A percentile compares a stretch with the other conserved stretches of the same genome.
These are phyloP conservation scores for Xylaria scruposa DNA, from an alignment of 495 filamentous ascomycete genomes.

Conservation along the genomic window DNA sequence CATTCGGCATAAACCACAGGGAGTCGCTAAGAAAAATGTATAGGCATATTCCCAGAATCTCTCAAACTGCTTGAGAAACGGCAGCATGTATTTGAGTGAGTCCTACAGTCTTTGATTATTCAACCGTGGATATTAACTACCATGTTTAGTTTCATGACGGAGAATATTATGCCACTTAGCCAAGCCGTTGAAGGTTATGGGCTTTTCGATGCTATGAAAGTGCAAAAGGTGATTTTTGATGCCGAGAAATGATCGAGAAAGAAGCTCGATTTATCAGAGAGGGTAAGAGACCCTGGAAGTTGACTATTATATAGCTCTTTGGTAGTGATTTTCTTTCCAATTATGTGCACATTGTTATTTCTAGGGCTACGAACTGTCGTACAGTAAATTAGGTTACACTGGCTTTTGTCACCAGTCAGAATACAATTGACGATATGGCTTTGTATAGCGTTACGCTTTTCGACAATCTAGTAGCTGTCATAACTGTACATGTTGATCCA, in stretches of 20 bases:
- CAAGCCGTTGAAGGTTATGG: slow-evolving; percentile 87
- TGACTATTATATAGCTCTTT: not conserved
- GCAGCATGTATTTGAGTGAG: slow-evolving; percentile 79
- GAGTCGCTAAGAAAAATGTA: not conserved
- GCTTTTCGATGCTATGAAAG: slow-evolving; percentile 87
- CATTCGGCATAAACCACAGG: not conserved
- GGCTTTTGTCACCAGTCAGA: not conserved
- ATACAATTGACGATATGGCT: not conserved
- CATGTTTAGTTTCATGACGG: slow-evolving; percentile 77
- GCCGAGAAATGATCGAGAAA: slow-evolving; percentile 28
- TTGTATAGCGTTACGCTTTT: not conserved
- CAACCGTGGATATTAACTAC: slow-evolving; percentile 1
- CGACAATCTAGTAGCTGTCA: not conserved
- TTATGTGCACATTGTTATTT: not conserved
- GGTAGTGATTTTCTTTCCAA: not conserved
- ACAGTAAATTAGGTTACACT: not conserved
- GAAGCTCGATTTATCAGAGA: not conserved
- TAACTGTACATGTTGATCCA: not conserved
- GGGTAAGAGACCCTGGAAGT: not conserved
- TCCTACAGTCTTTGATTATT: not conserved
- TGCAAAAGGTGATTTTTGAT: slow-evolving; percentile 76
- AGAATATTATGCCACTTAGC: slow-evolving; percentile 85
- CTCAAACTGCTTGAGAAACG: slow-evolving; percentile 78
- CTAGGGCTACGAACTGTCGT: not conserved
- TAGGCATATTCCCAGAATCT: slow-evolving; percentile 71